These are phyloP conservation scores for Periconia macrospinosa DNA, from an alignment of 2,329 filamentous ascomycete genomes.

Conservation along the genomic window DNA sequence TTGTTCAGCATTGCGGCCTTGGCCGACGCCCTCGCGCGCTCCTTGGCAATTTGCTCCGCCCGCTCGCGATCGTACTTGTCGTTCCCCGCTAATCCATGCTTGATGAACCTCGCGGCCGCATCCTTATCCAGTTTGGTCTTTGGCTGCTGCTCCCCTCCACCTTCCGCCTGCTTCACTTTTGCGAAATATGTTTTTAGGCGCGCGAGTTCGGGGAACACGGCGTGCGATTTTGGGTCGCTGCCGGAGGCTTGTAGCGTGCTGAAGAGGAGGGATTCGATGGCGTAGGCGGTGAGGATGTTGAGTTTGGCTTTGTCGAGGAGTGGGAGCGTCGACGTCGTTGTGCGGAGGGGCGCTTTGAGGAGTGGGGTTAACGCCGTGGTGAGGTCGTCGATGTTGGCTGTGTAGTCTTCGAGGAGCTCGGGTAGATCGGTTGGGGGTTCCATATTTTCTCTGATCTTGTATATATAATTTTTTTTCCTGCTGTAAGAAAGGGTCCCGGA, in stretches of 20 bases:
- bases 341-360: conserved; percentile 64
- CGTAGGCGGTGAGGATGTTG: conserved; percentile 83
- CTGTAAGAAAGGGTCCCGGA: too few species aligned
- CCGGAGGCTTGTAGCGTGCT: conserved; percentile 79
- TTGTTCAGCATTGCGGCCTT: conserved; percentile 24
- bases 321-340: conserved; percentile 75
- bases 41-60: conserved; percentile 38
- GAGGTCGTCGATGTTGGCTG: conserved; percentile 77
- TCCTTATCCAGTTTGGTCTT: conserved; percentile 69
- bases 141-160: conserved; percentile 53
- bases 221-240: conserved; percentile 76
- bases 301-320: conserved; percentile 95
- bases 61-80: conserved; percentile 48
- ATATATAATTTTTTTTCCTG: neutral
- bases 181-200: conserved; percentile 89
- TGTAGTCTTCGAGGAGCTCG: conserved; percentile 72
- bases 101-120: conserved; percentile 80
- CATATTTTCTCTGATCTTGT: conserved; percentile 42
- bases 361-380: conserved; percentile 76
- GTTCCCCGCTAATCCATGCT: conserved; percentile 68
- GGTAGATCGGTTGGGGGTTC: conserved; percentile 59
- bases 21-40: conserved; percentile 30
- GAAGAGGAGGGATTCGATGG: conserved; percentile 88
- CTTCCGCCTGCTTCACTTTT: conserved; percentile 80
- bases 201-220: conserved; percentile 81